Evolutionary conservation across 805 yeast genomes (phyloP), one percentile per base, ranked within the genome.

Genomic region (Lachancea sp.): DNA sequence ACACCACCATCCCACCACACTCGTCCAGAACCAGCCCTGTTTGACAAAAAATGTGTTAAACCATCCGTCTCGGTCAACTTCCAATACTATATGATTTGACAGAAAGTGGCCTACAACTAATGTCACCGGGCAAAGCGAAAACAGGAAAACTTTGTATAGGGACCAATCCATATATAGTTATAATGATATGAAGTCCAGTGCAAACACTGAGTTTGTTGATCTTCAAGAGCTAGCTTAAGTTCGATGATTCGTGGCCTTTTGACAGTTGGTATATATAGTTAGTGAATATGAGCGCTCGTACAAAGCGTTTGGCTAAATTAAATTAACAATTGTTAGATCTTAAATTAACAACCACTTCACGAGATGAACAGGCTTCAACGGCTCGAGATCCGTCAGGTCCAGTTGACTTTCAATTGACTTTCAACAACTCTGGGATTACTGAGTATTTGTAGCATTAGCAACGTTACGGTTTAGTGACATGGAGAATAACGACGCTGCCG

Each of bases 11-110:
- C 57, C 50, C 3, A 72, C 71, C 3, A 74, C 4, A 0, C 79
- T 63, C 1, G 95, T 89, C 98, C 97, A 93, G 13, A 78, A 72
- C 98, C 98, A 93, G 2, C 97, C 98, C 20, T 73, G 74, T 57
- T 91, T 93, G 32, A 91, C 96, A 60, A 93, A 86, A 6, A 74
- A 38, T 17, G 73, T 73, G 63, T 91, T 91, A 49, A 90, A 58
- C 15, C 88, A 27, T 58, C 87, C 88, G 41, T 75, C 72, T 65
- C 86, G 88, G 45, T 79, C 70, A 12, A 47, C 51, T 36, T 45
- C 43, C 16, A 25, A 43, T 3, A 13, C 18, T 18, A 35, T 34
- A 16, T 26, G 26, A 12, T 36, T 30, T 36, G 53, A 46, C 29
- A 55, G 17, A 52, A 79, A 27, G 47, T 79, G 79, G 0, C 85